A percentile compares a stretch with the other conserved stretches of the same genome.
phyloP scores from a whole-genome alignment of 1,139 yeast genomes.

The Nakaseomyces glabratus region DNA sequence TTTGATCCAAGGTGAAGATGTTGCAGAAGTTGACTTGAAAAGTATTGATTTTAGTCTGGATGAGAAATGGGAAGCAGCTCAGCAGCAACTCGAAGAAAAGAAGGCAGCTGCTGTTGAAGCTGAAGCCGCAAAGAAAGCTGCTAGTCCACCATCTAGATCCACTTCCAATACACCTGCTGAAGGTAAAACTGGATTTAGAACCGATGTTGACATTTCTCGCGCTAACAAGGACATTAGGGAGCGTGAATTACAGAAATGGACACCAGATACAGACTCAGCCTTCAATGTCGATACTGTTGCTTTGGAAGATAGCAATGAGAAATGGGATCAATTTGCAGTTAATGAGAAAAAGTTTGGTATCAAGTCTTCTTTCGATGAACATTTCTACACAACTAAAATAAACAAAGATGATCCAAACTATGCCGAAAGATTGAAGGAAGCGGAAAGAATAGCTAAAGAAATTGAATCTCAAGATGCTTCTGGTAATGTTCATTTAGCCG shows the following conservation, averaged over 20 bases:
- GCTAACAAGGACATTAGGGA: slow-evolving; percentile 38
- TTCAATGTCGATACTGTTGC: slow-evolving; percentile 28
- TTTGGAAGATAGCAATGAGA: slow-evolving; percentile 38
- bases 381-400: slow-evolving; percentile 78
- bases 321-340: slow-evolving; percentile 92
- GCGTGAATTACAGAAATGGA: slow-evolving; percentile 79
- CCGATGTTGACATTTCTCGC: slow-evolving; percentile 75
- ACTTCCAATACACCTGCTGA: slow-evolving; percentile 7
- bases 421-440: slow-evolving; percentile 52
- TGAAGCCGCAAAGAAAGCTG: slow-evolving; percentile 21
- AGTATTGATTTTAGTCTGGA: slow-evolving; percentile 23
- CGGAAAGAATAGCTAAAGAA: slow-evolving; percentile 73
- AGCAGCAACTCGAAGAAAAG: slow-evolving; percentile 13
- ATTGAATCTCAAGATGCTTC: slow-evolving; percentile 58
- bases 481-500: slow-evolving; percentile 74
- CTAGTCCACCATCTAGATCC: slow-evolving; percentile 15
- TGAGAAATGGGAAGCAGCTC: slow-evolving; percentile 20
- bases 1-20: slow-evolving; percentile 49
- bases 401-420: slow-evolving; percentile 70
- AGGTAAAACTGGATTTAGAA: slow-evolving; percentile 43
- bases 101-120: slow-evolving; percentile 9
- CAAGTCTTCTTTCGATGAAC: slow-evolving; percentile 79
- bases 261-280: slow-evolving; percentile 48
- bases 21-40: slow-evolving; percentile 47
- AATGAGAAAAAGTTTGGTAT: slow-evolving; percentile 86